Evolutionary conservation across 768 basidiomycete genomes (phyloP), one percentile per base, ranked within the genome.

Genomic region (Amanita exitialis): DNA sequence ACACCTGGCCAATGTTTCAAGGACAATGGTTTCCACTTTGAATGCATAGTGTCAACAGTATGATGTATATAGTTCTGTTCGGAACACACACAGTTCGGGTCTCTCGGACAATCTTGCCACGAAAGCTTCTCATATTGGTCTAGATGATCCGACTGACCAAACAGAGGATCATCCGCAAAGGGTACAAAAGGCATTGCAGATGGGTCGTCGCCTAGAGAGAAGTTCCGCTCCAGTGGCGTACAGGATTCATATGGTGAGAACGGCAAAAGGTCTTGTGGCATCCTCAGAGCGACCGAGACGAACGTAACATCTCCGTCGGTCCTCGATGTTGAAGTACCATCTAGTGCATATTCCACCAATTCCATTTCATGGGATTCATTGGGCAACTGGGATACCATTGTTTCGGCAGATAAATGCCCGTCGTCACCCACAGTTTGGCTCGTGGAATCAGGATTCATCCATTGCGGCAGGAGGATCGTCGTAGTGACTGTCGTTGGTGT

Each of bases 171-270:
- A 57, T 87, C 83, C 0, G 76, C 69, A 47, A 77, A 78, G 1
- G 83, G 83, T 5, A 84, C 62, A 59, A 84, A 87, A 2, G 70
- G 68, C 70, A 85, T 73, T 18, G 65, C 61, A 53, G 71, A 67
- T 5, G 77, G 65, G 52, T 86, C 84, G 53, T 86, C 83, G 3
- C 79, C 82, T 15, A 68, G 65, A 41, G 72, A 68, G 13, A 80
- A 65, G 42, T 68, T 80, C 42, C 71, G 69, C 9, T 60, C 56
- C 2, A 70, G 54, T 1, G 82, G 78, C 2, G 79, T 68, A 58
- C 80, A 83, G 1, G 71, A 66, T 56, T 84, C 81, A 58, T 86
- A 85, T 4, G 61, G 56, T 0, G 76, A 67, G 27, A 13, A 41
- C 2, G 52, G 37, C 3, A 36, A 15, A 18, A 46, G 18, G 16